These are phyloP conservation scores for Pelagomonas calceolata DNA, from an alignment of 108 stramenopile genomes.

Conservation along the genomic window DNA sequence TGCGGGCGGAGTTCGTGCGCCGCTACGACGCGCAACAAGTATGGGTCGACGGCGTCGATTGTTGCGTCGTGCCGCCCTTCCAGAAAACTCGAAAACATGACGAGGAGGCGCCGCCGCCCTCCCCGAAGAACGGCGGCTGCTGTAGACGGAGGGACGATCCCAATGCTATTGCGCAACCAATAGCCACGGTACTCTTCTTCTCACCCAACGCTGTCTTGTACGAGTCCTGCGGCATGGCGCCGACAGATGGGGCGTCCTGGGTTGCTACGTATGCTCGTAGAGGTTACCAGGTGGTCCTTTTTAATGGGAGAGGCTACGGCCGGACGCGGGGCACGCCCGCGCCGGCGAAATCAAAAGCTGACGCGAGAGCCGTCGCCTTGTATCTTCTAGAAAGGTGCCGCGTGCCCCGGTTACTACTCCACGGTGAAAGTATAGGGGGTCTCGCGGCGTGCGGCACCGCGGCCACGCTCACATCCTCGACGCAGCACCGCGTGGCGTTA, in stretches of 20 bases:
- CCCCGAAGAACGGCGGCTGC: too few species aligned
- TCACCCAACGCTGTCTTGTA: background rate
- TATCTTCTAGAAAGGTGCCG: background rate
- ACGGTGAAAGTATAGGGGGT: slow-evolving; percentile 6
- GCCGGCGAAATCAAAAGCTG: background rate
- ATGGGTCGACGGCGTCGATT: background rate
- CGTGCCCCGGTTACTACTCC: background rate
- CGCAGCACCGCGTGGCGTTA: background rate
- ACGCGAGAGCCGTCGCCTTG: background rate
- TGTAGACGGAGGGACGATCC: too few species aligned
- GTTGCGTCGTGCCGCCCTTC: background rate
- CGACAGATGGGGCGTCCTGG: background rate
- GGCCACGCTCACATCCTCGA: background rate
- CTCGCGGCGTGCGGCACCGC: background rate
- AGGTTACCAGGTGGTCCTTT: slow-evolving; percentile 3
- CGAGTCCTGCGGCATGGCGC: background rate
- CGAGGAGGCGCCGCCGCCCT: too few species aligned
- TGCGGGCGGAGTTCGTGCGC: background rate
- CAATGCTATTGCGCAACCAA: too few species aligned
- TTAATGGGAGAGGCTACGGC: slow-evolving; percentile 1
- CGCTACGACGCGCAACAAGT: background rate
- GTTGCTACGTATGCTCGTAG: background rate
- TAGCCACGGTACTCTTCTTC: background rate
- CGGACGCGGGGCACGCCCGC: background rate
- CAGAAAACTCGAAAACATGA: too few species aligned